Evolutionary conservation across 2,329 filamentous ascomycete species (phyloP).

Genomic region (Sporothrix luriei): DNA sequence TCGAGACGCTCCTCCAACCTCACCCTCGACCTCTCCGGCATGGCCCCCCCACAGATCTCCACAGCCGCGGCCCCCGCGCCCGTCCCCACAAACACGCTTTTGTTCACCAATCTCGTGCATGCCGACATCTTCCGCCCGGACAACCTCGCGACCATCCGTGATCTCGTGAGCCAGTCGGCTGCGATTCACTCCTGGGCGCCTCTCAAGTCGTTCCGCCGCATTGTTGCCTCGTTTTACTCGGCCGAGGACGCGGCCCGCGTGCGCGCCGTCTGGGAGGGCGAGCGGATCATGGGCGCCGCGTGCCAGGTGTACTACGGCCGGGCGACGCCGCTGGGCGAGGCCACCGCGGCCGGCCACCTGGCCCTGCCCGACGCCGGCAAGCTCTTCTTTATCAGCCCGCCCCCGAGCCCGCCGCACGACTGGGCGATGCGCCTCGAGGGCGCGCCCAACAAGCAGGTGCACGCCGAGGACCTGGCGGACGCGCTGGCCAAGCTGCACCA

Average conservation of each 20-base stretch:
- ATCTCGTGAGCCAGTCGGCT: conserved; percentile 69
- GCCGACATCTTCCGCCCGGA: conserved; percentile 72
- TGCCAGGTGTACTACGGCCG: conserved; percentile 71
- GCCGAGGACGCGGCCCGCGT: conserved; percentile 70
- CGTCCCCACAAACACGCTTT: conserved; percentile 77
- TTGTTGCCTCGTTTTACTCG: conserved; percentile 76
- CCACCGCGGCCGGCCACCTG: conserved; percentile 50
- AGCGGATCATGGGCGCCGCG: conserved; percentile 69
- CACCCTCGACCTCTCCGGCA: conserved; percentile 72
- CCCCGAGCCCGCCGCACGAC: conserved; percentile 67
- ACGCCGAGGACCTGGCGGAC: conserved; percentile 69
- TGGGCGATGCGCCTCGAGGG: conserved; percentile 71
- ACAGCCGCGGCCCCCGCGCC: conserved; percentile 50
- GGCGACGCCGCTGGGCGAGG: conserved; percentile 57
- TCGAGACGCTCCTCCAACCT: conserved; percentile 50
- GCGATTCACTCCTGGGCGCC: conserved; percentile 77
- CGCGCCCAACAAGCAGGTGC: conserved; percentile 69
- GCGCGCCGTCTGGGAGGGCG: conserved; percentile 72
- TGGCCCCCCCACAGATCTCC: conserved; percentile 56
- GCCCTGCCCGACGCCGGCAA: conserved; percentile 70
- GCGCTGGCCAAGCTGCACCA: conserved; percentile 65
- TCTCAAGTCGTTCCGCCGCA: conserved; percentile 79
- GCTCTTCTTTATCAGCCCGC: conserved; percentile 73
- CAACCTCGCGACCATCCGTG: conserved; percentile 72
- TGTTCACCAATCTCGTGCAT: conserved; percentile 78